A percentile compares a stretch with the other conserved stretches of the same genome.
Conservation (phyloP, 495 filamentous ascomycete genomes). For the Hypoxylon lenormandii region DNA sequence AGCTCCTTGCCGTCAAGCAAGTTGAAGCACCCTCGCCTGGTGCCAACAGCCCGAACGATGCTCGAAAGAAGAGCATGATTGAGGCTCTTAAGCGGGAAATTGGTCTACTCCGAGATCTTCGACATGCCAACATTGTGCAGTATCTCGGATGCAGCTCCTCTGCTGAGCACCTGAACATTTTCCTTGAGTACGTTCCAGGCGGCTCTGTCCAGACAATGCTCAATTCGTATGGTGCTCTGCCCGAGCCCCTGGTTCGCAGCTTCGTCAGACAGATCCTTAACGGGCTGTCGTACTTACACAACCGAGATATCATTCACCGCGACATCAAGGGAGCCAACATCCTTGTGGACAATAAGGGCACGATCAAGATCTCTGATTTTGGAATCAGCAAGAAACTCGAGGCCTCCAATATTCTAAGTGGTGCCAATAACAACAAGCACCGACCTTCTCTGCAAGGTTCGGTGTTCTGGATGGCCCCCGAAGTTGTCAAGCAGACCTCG, state of each 20-base stretch:
- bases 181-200: slow-evolving; percentile 98
- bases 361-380: slow-evolving; percentile 99
- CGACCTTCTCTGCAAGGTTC: slow-evolving; percentile 94
- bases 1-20: slow-evolving; percentile 98
- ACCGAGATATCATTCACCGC: slow-evolving; percentile 94
- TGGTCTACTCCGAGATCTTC: slow-evolving; percentile 88
- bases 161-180: slow-evolving; percentile 95
- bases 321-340: slow-evolving; percentile 99
- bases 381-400: slow-evolving; percentile 98
- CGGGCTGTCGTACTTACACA: slow-evolving; percentile 95
- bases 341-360: slow-evolving; percentile 97
- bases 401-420: slow-evolving; percentile 71
- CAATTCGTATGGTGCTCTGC: slow-evolving; percentile 94
- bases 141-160: slow-evolving; percentile 95
- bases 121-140: slow-evolving; percentile 97
- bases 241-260: slow-evolving; percentile 92
- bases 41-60: slow-evolving; percentile 81
- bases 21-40: slow-evolving; percentile 89
- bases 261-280: slow-evolving; percentile 96
- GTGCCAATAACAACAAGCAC: slow-evolving; percentile 72
- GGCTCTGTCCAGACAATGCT: slow-evolving; percentile 98
- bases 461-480: slow-evolving; percentile 99
- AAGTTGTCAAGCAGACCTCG: slow-evolving; percentile 96
- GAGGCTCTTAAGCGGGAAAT: slow-evolving; percentile 97
- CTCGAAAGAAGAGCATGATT: slow-evolving; percentile 96